Base-by-base conservation (phyloP, 345 rosid species). In the Physaria fendleri region DNA sequence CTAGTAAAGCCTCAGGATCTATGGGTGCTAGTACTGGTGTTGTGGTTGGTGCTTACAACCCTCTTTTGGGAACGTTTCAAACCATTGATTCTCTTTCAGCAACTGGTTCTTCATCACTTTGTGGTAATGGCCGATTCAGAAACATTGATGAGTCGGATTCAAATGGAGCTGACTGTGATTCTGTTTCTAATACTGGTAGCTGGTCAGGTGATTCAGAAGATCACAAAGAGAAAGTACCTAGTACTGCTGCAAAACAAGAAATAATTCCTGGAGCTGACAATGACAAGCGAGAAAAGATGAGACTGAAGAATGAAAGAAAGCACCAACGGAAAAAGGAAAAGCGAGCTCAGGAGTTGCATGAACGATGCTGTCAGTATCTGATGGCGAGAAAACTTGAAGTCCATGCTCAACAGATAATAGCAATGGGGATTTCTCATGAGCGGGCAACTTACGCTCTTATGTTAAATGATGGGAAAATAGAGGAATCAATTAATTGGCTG, bases 181-280 rank as follows among this genome's bases (percentile, higher is more conserved):
- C 90, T 17, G 76, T 76, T 54, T 91, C 98, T 60, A 91, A 87
- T 65, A 91, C 81, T 46, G 94, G 80, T 72, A 91, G 98, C 79
- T 87, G 91, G 84, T 91, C 98, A 16, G 96, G 98, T 38, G 98
- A 91, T 20, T 91, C 98, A 0, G 98, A 91, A 82, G 96, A 91
- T 54, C 96, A 82, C 29, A 87, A 87, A 64, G 95, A 91, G 63
- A 91, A 85, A 74, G 37, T 52, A 20, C 62, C 81, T 32, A 80
- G 44, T 68, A 49, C 65, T 52, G 62, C 84, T 64, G 37, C 43
- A 25, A 79, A 78, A 37, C 91, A 59, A 51, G 96, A 91, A 60
- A 59, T 45, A 8, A 61, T 81, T 38, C 86, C 92, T 14, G 94
- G 91, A 45, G 87, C 85, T 67, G 98, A 87, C 70, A 81, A 74